Conservation (phyloP, 2,329 filamentous ascomycete genomes). For the Cercospora berteroae region DNA sequence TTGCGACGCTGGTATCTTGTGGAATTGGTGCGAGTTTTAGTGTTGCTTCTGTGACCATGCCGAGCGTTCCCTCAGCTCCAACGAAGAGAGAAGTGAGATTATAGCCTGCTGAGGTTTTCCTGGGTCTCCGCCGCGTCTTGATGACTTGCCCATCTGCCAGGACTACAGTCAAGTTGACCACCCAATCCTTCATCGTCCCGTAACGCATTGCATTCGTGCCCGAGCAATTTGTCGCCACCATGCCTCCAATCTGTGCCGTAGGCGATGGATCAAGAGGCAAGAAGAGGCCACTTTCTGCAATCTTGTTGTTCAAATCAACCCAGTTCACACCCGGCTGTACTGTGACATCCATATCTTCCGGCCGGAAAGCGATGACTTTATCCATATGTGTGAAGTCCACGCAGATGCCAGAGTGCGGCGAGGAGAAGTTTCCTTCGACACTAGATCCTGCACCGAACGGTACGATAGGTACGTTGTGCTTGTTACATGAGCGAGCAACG, state of each 20-base stretch:
- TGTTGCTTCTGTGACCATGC: slow-evolving; percentile 78
- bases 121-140: slow-evolving; percentile 73
- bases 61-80: slow-evolving; percentile 77
- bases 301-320: slow-evolving; percentile 79
- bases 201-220: slow-evolving; percentile 72
- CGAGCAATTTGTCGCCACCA: slow-evolving; percentile 72
- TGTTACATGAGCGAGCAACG: slow-evolving; percentile 21
- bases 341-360: slow-evolving; percentile 87
- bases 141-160: slow-evolving; percentile 75
- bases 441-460: slow-evolving; percentile 26
- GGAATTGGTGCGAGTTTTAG: slow-evolving; percentile 76
- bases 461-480: slow-evolving; percentile 23
- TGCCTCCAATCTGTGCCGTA: slow-evolving; percentile 72
- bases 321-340: slow-evolving; percentile 91
- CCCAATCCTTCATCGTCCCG: slow-evolving; percentile 86
- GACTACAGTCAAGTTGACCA: slow-evolving; percentile 78
- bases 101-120: slow-evolving; percentile 78
- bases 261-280: slow-evolving; percentile 87
- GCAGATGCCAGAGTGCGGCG: slow-evolving; percentile 80
- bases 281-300: slow-evolving; percentile 74
- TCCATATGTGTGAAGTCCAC: slow-evolving; percentile 91
- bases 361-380: slow-evolving; percentile 72
- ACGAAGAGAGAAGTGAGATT: slow-evolving; percentile 79
- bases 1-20: slow-evolving; percentile 72
- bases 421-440: slow-evolving; percentile 84